Evolutionary conservation across 768 basidiomycete genomes (phyloP), one percentile per base, ranked within the genome.

Genomic region (Mycena vitilis): DNA sequence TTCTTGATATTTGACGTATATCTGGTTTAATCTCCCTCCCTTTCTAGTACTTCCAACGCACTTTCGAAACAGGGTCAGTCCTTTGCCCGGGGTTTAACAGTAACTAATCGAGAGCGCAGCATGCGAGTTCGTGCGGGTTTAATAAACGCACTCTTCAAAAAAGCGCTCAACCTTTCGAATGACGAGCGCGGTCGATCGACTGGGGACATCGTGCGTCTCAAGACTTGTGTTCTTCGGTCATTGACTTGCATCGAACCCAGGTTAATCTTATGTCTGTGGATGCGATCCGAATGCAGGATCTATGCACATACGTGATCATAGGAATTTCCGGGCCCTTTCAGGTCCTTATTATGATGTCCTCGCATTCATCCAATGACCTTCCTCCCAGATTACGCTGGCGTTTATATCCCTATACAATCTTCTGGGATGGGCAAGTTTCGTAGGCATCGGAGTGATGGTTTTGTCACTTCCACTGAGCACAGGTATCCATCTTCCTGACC

Each of bases 51-150:
- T 96, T 97, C 78, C 93, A 96, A 80, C 84, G 87, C 4, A 90
- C 90, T 54, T 93, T 87, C 75, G 89, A 92, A 74, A 93, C 92
- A 12, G 95, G 84, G 83, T 84, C 69, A 20, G 76, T 73, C 18
- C 22, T n/a, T 6, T 49, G 34, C 6, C 34, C 2, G 8, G 13
- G 57, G 23, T 42, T 11, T 10, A 0, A 12, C 1, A 15, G 25
- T 59, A 34, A 25, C 57, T 63, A 25, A 70, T 15, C 48, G 5
- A 42, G 59, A 15, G 23, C 49, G 15, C 44, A 85, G 95, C 10
- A 97, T 97, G 96, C 90, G 96, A n/a, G 87, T 98, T 51, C 90
- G 95, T 36, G 92, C 94, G 0, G 96, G 96, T 0, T 86, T 99
- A 23, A 89, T 98, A 16, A 90, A 90, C 1, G 87, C 85, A 5